Evolutionary conservation across 2,329 filamentous ascomycete species (phyloP), one percentile per base, ranked within the genome.

Genomic region (Phyllosticta capitalensis): DNA sequence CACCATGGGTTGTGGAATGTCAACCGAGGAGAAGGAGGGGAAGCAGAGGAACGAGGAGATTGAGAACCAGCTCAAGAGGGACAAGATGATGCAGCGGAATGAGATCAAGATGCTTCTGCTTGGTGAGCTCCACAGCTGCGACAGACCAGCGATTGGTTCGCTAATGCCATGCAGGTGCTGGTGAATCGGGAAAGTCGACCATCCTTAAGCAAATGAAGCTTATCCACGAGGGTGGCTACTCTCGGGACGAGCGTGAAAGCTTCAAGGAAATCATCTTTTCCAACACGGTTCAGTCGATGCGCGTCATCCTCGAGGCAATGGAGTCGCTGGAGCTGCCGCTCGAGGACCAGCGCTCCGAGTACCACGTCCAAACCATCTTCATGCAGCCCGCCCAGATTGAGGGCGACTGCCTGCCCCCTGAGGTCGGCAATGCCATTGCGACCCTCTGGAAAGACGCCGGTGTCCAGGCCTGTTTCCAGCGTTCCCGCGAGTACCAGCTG

Each of bases 21-120:
- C 92, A 77, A 96, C 94, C 74, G 94, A 97, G 82, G 94, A 97
- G 81, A 96, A 96, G 88, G 94, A 97, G 91, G 92, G 94, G 80
- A 97, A 96, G 89, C 90, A 91, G 82, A 88, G 94, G 69, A 97
- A 99, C 76, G 94, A 99, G 83, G 92, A 97, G 85, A 99, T 99
- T 73, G 94, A 99, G 80, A 97, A 96, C 76, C 92, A 97, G 82
- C 82, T 97, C 74, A 97, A 96, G 85, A 85, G 90, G 76, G 94
- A 99, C 74, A 95, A 95, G 79, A 89, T 97, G 89, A 88, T 95
- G 82, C 92, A 96, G 81, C 88, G 92, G 71, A 99, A 99, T 69
- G 94, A 99, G 79, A 99, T 99, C 81, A 99, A 99, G 85, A 97
- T 99, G 94, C 82, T 99, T 69, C 84, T 99, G 71, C 87, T 99